phyloP scores from a whole-genome alignment of 2,329 filamentous ascomycete species.

The Epichloe gansuensis region DNA sequence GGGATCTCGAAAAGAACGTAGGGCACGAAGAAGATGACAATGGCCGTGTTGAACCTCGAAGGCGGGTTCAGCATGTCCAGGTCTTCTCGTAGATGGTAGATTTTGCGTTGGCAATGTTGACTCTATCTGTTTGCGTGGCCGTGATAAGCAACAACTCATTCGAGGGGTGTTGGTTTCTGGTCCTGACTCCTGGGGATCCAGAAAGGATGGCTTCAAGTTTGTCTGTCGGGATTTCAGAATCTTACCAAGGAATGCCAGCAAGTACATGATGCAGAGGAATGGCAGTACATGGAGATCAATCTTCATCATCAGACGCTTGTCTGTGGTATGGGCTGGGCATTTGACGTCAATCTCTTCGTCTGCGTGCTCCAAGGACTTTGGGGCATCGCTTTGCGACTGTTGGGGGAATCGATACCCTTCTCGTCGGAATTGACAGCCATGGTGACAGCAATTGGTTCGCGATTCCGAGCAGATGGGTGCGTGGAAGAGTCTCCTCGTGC shows the following conservation, averaged over 20 bases:
- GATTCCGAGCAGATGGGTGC: not conserved
- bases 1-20: constrained; percentile 64
- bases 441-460: not conserved
- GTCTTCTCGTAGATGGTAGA: constrained; percentile 53
- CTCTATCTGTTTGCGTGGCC: constrained; percentile 34
- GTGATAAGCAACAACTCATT: no score
- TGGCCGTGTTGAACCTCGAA: constrained; percentile 58
- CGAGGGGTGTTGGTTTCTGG: no score
- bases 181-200: no score
- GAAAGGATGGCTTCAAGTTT: no score
- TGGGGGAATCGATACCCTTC: constrained; percentile 10
- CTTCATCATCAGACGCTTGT: constrained; percentile 53
- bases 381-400: constrained; percentile 5
- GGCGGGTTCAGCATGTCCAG: constrained; percentile 38
- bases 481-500: not conserved
- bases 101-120: constrained; percentile 70
- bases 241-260: constrained; percentile 52
- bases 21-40: constrained; percentile 74
- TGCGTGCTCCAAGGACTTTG: not conserved
- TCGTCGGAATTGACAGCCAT: constrained; percentile 11
- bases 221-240: not conserved
- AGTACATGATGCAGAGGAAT: constrained; percentile 59
- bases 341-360: constrained; percentile 7
- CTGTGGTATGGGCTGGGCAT: constrained; percentile 45
- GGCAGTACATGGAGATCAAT: constrained; percentile 63